A percentile compares a stretch with the other conserved stretches of the same genome.
Evolutionary conservation across 805 yeast species (phyloP).

Genomic region (Jamesozyma jinghongensis): DNA sequence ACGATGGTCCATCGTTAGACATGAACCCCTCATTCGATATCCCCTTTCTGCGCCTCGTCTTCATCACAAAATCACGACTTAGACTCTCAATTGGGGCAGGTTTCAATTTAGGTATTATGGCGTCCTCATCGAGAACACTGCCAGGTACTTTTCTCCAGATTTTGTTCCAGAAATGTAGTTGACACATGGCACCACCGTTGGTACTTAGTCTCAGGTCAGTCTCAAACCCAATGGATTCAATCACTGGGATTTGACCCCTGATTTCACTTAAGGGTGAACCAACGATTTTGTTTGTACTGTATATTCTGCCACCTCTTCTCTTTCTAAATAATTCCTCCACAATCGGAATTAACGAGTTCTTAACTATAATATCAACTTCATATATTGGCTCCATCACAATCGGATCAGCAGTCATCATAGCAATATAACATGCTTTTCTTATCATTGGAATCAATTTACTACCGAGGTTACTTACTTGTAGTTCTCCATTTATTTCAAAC

Average conservation of each 20-base stretch:
- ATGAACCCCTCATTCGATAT: constrained; percentile 48
- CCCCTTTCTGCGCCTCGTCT: constrained; percentile 85
- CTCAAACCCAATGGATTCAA: constrained; percentile 85
- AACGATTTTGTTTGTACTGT: constrained; percentile 44
- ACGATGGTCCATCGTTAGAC: constrained; percentile 28
- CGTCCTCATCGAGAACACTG: constrained; percentile 69
- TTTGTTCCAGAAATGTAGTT: constrained; percentile 46
- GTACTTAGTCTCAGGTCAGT: constrained; percentile 73
- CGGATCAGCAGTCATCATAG: constrained; percentile 71
- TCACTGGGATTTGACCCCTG: constrained; percentile 67
- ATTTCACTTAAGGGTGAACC: constrained; percentile 64
- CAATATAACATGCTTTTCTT: constrained; percentile 76
- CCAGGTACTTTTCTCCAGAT: constrained; percentile 81
- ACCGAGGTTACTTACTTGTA: constrained; percentile 3
- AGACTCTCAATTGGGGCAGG: constrained; percentile 64
- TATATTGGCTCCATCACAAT: constrained; percentile 76
- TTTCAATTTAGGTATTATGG: constrained; percentile 55
- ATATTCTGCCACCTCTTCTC: constrained; percentile 60
- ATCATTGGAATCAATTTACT: constrained; percentile 76
- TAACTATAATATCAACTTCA: constrained; percentile 48
- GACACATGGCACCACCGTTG: constrained; percentile 69
- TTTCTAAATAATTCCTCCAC: constrained; percentile 43
- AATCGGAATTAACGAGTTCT: constrained; percentile 38
- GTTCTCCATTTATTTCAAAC: constrained; percentile 29
- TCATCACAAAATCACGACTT: constrained; percentile 82